These are phyloP conservation scores for Carnegiea gigantea DNA, from an alignment of 179 eudicot genomes.

Conservation along the genomic window DNA sequence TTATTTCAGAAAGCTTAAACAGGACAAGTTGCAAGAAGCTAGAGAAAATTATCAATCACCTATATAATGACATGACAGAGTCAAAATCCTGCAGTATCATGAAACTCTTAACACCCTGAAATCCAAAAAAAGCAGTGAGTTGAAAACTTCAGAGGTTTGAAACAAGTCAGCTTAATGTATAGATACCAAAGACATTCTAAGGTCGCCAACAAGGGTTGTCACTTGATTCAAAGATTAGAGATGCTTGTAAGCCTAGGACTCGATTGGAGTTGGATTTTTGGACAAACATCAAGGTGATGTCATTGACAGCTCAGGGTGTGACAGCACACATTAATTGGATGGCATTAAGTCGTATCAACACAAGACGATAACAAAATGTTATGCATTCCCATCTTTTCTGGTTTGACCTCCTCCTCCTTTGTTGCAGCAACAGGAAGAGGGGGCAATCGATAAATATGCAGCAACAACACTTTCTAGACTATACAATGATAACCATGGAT, in stretches of 20 bases:
- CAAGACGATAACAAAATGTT: not conserved
- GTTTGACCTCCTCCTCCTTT: not conserved
- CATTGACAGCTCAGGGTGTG: not conserved
- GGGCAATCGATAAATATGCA: not conserved
- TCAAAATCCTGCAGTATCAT: constrained; percentile 25
- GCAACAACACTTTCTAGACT: not conserved
- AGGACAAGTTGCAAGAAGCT: not conserved
- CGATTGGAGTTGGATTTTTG: not conserved
- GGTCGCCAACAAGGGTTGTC: no score
- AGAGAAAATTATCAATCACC: constrained; percentile 24
- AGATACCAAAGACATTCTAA: no score
- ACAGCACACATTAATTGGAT: not conserved
- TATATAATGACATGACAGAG: constrained; percentile 19
- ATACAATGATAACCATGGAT: not conserved
- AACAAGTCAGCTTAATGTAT: not conserved
- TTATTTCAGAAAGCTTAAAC: not conserved
- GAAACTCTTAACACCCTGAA: constrained; percentile 25
- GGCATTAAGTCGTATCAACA: not conserved
- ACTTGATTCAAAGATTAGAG: not conserved
- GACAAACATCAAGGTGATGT: not conserved
- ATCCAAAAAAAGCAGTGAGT: constrained; percentile 9
- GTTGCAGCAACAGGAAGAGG: not conserved
- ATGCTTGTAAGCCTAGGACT: no score
- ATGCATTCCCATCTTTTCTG: not conserved
- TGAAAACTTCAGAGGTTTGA: not conserved